Conservation (phyloP, 331 rosid genomes). For the Erythrophleum ivorense region DNA sequence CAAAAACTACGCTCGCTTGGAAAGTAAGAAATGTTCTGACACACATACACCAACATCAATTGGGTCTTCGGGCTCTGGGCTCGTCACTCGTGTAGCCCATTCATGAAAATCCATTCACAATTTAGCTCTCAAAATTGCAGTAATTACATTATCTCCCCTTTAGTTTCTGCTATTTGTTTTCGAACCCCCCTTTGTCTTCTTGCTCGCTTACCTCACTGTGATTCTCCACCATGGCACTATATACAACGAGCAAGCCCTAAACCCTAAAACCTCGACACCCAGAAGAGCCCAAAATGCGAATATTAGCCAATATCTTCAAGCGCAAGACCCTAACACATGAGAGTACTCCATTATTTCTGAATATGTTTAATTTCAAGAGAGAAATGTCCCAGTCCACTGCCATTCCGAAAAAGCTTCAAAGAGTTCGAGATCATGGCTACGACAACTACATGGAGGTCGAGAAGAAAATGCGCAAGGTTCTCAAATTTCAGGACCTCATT, state of each 20-base stretch:
- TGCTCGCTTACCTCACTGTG: background rate
- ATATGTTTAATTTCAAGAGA: slow-evolving; percentile 39
- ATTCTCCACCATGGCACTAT: background rate
- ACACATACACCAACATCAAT: too few relatives aligned
- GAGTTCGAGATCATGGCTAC: slow-evolving; percentile 88
- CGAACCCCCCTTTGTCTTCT: background rate
- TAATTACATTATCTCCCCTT: background rate
- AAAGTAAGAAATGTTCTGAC: background rate
- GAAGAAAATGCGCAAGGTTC: slow-evolving; percentile 82
- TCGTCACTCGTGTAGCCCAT: background rate
- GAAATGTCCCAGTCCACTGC: slow-evolving; percentile 75
- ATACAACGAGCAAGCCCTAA: slow-evolving; percentile 22
- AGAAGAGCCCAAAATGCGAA: slow-evolving; percentile 47
- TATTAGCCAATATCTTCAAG: slow-evolving; percentile 43
- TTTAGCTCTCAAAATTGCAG: background rate
- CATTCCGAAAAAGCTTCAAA: slow-evolving; percentile 66
- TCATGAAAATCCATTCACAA: background rate
- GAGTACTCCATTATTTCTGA: slow-evolving; percentile 28
- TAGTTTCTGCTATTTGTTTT: background rate
- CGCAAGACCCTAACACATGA: slow-evolving; percentile 32
- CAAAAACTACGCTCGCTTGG: too few relatives aligned
- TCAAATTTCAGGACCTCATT: slow-evolving; percentile 69
- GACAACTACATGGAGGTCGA: slow-evolving; percentile 90
- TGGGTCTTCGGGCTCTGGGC: background rate
- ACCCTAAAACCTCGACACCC: slow-evolving; percentile 29